Evolutionary conservation across 768 basidiomycete species (phyloP), one percentile per base, ranked within the genome.

Genomic region (Ramaria sp.): DNA sequence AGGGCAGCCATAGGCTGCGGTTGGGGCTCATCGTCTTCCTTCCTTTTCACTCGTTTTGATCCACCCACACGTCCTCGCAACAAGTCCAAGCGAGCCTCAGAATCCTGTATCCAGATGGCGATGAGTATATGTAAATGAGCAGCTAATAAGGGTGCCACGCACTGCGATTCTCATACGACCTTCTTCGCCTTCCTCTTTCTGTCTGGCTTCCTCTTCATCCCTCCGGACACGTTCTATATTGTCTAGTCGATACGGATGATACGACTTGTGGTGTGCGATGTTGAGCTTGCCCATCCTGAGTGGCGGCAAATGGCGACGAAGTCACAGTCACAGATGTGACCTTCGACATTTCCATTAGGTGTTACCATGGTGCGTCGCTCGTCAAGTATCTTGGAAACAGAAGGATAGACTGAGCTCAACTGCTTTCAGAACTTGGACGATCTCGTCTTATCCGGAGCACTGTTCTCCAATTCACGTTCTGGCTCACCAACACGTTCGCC

Each of bases 201-300:
- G 68, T 1, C 73, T 70, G 13, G 86, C 89, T 64, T 83, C 85
- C 62, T 86, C 89, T 69, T 92, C 88, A 75, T 92, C 88, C 56
- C 64, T 69, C n/a, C 81, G 71, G 1, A 92, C 87, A 18, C 77
- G 78, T 56, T 88, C 87, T 56, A 91, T 87, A 62, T 92, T 92
- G 65, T 92, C 89, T 41, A 82, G 68, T 37, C 88, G 71, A 63
- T 91, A 91, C 0, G 88, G 88, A 60, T 92, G 88, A 66, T 91
- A 91, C 1, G 87, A 89, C 64, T 92, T 92, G 73, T 90, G 88
- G 66, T 91, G 88, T 12, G 88, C 88, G 65, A 91, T 90, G 64
- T 89, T 89, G 22, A 91, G 76, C 63, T 88, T 88, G 25, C 86
- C 88, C 88, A 89, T 89, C 44, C 57, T 67, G 42, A 28, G 12